Evolutionary conservation across 2,329 filamentous ascomycete genomes (phyloP).

Genomic region (Lasiodiplodia theobromae): DNA sequence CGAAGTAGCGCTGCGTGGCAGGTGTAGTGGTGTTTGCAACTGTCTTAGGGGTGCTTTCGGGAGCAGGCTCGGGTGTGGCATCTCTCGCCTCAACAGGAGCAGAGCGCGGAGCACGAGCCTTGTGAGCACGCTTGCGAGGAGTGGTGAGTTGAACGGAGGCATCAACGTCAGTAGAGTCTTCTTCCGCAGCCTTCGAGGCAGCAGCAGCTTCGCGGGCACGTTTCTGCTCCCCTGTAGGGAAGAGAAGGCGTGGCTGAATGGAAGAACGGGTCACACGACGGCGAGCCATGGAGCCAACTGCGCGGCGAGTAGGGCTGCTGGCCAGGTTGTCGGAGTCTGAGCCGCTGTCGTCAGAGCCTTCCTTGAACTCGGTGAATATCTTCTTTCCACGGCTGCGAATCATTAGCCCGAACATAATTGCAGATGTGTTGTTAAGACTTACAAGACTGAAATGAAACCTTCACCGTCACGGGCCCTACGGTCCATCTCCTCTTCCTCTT

Average conservation of each 20-base stretch:
- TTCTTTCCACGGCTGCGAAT: slow-evolving; percentile 76
- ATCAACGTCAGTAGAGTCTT: slow-evolving; percentile 63
- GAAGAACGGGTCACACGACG: slow-evolving; percentile 70
- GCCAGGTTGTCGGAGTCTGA: slow-evolving; percentile 10
- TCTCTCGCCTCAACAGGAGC: slow-evolving; percentile 22
- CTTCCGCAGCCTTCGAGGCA: slow-evolving; percentile 63
- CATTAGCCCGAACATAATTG: not conserved
- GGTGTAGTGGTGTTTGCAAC: slow-evolving; percentile 62
- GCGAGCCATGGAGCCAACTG: slow-evolving; percentile 34
- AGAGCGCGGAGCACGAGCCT: slow-evolving; percentile 40
- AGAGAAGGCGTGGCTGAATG: slow-evolving; percentile 76
- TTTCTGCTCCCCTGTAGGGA: slow-evolving; percentile 62
- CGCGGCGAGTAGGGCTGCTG: slow-evolving; percentile 13
- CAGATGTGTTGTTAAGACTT: slow-evolving; percentile 53
- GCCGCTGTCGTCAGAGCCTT: slow-evolving; percentile 18
- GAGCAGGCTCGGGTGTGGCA: slow-evolving; percentile 32
- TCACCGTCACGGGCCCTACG: slow-evolving; percentile 71
- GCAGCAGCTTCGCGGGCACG: slow-evolving; percentile 48
- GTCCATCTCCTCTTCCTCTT: slow-evolving; percentile 67
- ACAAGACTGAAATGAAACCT: slow-evolving; percentile 80
- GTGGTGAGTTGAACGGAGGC: slow-evolving; percentile 33
- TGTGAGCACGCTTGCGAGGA: slow-evolving; percentile 32
- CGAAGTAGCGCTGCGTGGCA: slow-evolving; percentile 46
- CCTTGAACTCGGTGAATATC: slow-evolving; percentile 71
- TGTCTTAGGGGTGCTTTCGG: slow-evolving; percentile 39